A percentile compares a stretch with the other conserved stretches of the same genome.
Conservation (phyloP, 495 filamentous ascomycete genomes). For the Lineolata rhizophorae region DNA sequence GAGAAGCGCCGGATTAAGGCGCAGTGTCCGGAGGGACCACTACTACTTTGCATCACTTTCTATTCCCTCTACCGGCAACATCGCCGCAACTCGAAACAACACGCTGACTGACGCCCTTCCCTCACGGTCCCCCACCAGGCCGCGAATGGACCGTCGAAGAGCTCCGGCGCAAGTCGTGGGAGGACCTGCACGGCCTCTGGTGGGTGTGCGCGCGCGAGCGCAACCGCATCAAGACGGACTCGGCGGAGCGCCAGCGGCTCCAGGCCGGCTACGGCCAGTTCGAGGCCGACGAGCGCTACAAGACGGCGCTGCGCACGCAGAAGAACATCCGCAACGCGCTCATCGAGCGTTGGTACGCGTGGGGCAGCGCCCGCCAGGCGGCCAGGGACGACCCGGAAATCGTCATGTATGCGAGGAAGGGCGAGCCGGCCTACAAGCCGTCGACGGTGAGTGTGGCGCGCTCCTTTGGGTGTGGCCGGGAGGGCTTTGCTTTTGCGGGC, state of each 20-base stretch:
- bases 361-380: conserved; percentile 58
- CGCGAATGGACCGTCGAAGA: conserved; percentile 76
- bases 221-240: conserved; percentile 68
- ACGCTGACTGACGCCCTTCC: too few relatives aligned
- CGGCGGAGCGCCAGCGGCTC: conserved; percentile 37
- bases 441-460: too few relatives aligned
- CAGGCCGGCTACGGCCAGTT: conserved; percentile 44
- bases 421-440: too few relatives aligned
- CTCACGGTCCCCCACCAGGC: conserved; percentile 22
- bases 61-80: too few relatives aligned
- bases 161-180: conserved; percentile 72
- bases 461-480: too few relatives aligned
- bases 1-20: too few relatives aligned
- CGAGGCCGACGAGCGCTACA: conserved; percentile 36
- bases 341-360: conserved; percentile 75
- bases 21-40: too few relatives aligned
- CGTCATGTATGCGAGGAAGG: too few relatives aligned
- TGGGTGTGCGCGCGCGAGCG: conserved; percentile 87
- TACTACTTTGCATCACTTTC: too few relatives aligned
- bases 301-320: conserved; percentile 47
- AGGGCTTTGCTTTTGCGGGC: too few relatives aligned
- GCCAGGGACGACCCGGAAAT: conserved; percentile 41
- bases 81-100: too few relatives aligned
- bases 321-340: conserved; percentile 60
- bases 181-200: conserved; percentile 82